Conservation (phyloP, 345 rosid species). For the Microcos paniculata region DNA sequence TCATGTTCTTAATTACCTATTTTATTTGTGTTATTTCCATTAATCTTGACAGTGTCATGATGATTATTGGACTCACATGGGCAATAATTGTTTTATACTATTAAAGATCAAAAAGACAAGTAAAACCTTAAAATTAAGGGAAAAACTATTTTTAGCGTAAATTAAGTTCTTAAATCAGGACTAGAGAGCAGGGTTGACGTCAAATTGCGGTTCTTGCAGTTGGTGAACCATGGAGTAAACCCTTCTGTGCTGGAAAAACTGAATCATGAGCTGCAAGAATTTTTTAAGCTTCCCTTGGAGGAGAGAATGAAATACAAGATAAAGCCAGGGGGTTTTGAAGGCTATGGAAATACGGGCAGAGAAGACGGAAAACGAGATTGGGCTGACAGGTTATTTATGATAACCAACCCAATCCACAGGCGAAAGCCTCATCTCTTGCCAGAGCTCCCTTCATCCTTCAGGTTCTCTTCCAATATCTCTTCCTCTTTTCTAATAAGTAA, state of each 20-base stretch:
- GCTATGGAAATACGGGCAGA: conserved; percentile 38
- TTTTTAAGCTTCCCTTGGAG: conserved; percentile 40
- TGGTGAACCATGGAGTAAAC: conserved; percentile 44
- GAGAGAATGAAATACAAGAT: conserved; percentile 49
- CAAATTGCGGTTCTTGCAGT: neutral
- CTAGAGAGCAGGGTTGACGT: too few relatives aligned
- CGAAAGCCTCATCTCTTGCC: conserved; percentile 35
- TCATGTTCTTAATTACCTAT: too few relatives aligned
- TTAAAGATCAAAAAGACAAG: too few relatives aligned
- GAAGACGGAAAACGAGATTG: conserved; percentile 51
- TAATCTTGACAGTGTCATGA: too few relatives aligned
- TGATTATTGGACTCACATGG: too few relatives aligned
- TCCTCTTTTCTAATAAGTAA: neutral
- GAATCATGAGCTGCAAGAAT: conserved; percentile 32
- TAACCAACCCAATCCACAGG: conserved; percentile 33
- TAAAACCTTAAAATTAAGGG: too few relatives aligned
- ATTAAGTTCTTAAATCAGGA: too few relatives aligned
- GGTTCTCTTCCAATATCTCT: conserved; percentile 19
- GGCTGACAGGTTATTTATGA: conserved; percentile 43
- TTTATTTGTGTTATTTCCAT: too few relatives aligned
- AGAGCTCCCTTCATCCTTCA: conserved; percentile 43
- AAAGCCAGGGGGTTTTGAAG: conserved; percentile 42
- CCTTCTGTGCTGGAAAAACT: conserved; percentile 32
- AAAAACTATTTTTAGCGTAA: too few relatives aligned
- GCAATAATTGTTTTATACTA: too few relatives aligned